These are phyloP conservation scores for Yarrowia hollandica DNA, from an alignment of 805 yeast genomes.

Conservation along the genomic window DNA sequence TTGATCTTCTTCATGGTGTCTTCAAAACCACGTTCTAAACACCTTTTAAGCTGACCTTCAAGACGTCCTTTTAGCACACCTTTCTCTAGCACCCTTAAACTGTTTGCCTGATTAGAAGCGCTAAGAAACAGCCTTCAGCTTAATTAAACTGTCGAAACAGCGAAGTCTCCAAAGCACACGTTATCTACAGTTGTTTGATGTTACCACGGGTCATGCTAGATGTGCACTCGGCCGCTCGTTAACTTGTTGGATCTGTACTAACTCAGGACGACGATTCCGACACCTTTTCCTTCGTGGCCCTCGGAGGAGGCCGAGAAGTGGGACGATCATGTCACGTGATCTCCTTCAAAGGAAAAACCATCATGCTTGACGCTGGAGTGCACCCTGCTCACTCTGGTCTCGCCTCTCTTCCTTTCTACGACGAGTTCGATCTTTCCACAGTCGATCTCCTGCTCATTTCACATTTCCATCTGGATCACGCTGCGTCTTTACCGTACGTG, in stretches of 20 bases:
- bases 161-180: too few relatives aligned
- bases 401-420: conserved; percentile 91
- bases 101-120: too few relatives aligned
- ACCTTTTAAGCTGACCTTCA: too few relatives aligned
- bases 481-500: conserved; percentile 95
- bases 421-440: conserved; percentile 85
- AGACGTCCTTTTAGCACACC: too few relatives aligned
- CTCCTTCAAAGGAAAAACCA: conserved; percentile 88
- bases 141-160: too few relatives aligned
- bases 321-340: conserved; percentile 95
- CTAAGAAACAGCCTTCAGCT: too few relatives aligned
- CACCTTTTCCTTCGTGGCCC: conserved; percentile 69
- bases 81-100: too few relatives aligned
- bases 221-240: not conserved
- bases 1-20: too few relatives aligned
- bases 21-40: too few relatives aligned
- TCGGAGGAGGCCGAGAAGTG: conserved; percentile 98
- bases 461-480: conserved; percentile 97
- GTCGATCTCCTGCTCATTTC: conserved; percentile 85
- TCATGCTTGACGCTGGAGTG: conserved; percentile 97
- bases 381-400: conserved; percentile 94
- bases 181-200: too few relatives aligned
- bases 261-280: conserved; percentile 40
- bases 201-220: too few relatives aligned
- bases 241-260: not conserved